These are phyloP conservation scores for Eucalyptus viminalis DNA, from an alignment of 345 rosid species.

Conservation along the genomic window DNA sequence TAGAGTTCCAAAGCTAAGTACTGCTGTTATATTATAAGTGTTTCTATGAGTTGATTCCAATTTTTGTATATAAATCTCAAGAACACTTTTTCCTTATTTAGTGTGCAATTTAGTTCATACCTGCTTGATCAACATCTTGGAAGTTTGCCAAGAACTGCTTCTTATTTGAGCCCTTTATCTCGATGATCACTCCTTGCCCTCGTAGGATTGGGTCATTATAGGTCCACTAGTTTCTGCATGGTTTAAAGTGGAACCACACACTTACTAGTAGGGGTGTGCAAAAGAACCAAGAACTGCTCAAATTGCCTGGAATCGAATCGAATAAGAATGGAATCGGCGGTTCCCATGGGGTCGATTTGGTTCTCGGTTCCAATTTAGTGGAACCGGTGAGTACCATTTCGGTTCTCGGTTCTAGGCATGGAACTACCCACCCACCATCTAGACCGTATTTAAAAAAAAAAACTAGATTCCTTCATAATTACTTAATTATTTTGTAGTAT, in stretches of 20 bases:
- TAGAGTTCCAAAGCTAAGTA: neutral
- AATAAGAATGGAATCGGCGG: accelerated
- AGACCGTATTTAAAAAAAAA: too few species aligned
- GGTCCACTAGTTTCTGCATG: too few species aligned
- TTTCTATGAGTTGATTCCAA: neutral
- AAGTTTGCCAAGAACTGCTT: neutral
- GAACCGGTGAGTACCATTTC: too few species aligned
- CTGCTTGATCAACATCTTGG: accelerated
- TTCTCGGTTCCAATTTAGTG: too few species aligned
- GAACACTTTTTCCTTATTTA: neutral
- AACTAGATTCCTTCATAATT: too few species aligned
- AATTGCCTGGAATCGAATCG: accelerated
- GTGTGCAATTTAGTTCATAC: neutral
- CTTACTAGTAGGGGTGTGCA: too few species aligned
- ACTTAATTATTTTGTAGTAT: too few species aligned
- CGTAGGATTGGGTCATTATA: neutral
- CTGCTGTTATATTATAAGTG: neutral
- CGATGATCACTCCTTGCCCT: neutral
- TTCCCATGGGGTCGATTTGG: too few species aligned
- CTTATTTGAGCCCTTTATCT: neutral
- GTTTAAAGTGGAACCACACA: too few species aligned
- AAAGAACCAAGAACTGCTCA: accelerated
- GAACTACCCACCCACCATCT: too few species aligned
- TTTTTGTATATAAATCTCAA: neutral
- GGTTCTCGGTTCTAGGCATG: too few species aligned